phyloP scores from a whole-genome alignment of 2,329 filamentous ascomycete species.

The Scleromitrula shiraiana region DNA sequence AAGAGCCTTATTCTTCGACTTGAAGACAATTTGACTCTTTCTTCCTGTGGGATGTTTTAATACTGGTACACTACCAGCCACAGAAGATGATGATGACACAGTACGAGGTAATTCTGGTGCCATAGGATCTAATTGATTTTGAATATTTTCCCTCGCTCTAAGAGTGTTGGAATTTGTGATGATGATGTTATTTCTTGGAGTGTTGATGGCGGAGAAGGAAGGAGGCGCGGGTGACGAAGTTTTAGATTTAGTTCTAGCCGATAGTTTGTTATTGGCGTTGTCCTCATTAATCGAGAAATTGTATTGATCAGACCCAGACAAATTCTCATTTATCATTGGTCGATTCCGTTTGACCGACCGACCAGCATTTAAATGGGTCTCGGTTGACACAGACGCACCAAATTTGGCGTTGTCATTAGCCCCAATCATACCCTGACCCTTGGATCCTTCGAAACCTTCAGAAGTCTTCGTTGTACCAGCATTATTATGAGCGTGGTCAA shows the following conservation, averaged over 20 bases:
- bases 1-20: conserved; percentile 16
- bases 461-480: conserved; percentile 6
- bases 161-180: conserved; percentile 7
- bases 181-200: conserved; percentile 10
- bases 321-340: conserved; percentile 21
- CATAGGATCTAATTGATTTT: conserved; percentile 5
- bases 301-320: conserved; percentile 23
- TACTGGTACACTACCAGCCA: conserved; percentile 10
- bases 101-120: conserved; percentile 15
- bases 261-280: conserved; percentile 9
- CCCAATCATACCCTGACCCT: conserved; percentile 4
- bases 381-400: conserved; percentile 21
- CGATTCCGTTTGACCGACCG: conserved; percentile 15
- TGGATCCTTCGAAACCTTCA: conserved; percentile 2
- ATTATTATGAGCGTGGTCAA: conserved; percentile 8
- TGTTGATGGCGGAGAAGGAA: conserved; percentile 13
- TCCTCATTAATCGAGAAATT: conserved; percentile 20
- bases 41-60: neutral
- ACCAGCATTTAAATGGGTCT: conserved; percentile 17
- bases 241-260: conserved; percentile 6
- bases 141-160: neutral
- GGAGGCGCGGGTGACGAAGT: conserved; percentile 12
- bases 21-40: conserved; percentile 12
- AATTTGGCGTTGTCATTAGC: conserved; percentile 19
- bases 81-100: conserved; percentile 11